These are phyloP conservation scores for Pterocarpus macrocarpus DNA, from an alignment of 306 rosid genomes.

Conservation along the genomic window DNA sequence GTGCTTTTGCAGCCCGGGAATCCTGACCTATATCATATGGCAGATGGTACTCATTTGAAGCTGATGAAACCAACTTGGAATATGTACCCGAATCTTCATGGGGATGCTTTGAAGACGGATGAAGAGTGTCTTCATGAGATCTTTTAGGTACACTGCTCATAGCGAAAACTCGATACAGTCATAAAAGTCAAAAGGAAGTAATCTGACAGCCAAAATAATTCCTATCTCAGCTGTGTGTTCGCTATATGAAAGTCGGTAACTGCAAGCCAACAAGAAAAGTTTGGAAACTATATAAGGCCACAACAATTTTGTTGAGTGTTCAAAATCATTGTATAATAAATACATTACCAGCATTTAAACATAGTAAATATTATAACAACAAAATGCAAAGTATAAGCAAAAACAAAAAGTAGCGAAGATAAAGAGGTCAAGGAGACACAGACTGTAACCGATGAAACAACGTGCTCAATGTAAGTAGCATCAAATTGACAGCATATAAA, in stretches of 20 bases:
- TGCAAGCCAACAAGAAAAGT: constrained; percentile 42
- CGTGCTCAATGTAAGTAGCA: neutral
- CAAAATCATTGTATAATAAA: constrained; percentile 18
- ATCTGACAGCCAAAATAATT: constrained; percentile 38
- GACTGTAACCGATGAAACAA: constrained; percentile 24
- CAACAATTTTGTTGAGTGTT: constrained; percentile 7
- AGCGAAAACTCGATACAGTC: constrained; percentile 40
- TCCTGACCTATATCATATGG: constrained; percentile 68
- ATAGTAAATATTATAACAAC: neutral
- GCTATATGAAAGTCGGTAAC: constrained; percentile 26
- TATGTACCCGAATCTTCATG: constrained; percentile 72
- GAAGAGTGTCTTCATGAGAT: constrained; percentile 80
- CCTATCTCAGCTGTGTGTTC: constrained; percentile 11
- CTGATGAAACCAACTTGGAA: constrained; percentile 62
- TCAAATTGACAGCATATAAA: constrained; percentile 18
- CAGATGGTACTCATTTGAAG: constrained; percentile 68
- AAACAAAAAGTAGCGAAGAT: neutral
- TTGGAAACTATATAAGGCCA: constrained; percentile 16
- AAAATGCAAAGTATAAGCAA: constrained; percentile 3
- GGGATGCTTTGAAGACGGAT: constrained; percentile 72
- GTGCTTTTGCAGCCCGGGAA: constrained; percentile 60
- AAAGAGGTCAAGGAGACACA: neutral
- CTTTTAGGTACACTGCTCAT: constrained; percentile 89
- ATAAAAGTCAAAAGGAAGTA: constrained; percentile 45
- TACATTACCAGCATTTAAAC: constrained; percentile 28